Base-by-base conservation (phyloP, 2,329 filamentous ascomycete genomes). In the Penicillium sp. region DNA sequence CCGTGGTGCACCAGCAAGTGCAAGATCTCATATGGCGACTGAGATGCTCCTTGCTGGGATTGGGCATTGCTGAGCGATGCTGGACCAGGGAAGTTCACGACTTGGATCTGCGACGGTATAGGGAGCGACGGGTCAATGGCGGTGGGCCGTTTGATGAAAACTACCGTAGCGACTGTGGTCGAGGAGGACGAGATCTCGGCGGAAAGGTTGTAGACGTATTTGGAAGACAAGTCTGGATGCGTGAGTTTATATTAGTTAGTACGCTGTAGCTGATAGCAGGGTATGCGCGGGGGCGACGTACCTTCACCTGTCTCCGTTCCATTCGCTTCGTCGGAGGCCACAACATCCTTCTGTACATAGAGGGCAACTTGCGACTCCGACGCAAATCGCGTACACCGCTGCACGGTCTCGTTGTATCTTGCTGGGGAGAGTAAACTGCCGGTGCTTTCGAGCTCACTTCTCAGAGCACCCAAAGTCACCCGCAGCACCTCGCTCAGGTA, bases 1-100 rank as follows among this genome's bases (percentile, higher is more conserved):
- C 87, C 89, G 67, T 89, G 85, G 70, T 95, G 90, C 57, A 99
- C 81, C 62, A 95, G 80, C 51, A 91, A 88, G 72, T 96, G 89
- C 54, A 98, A 77, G 61, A 91, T 85, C 71, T 97, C 91, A 72
- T 89, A 96, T 3, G 91, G 89, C 40, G 90, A 94, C 49, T 84
- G 76, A 24, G 83, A 77, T 49, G 83, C 78, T 51, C 83, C 84
- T 67, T 89, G 85, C 59, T 87, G 82, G 59, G 82, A 78, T 53
- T 81, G 77, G 45, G 79, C 74, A 58, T 79, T 82, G 60, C 81
- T 83, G 52, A 85, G 77, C 54, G 83, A 81, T 45, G 85, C 85
- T 53, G 85, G 82, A 48, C 91, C 88, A 9, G 93, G 90, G 54
- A 98, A 76, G 67, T 95, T 96, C 69, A 91, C 87, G 64, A 96